Evolutionary conservation across 2,329 filamentous ascomycete genomes (phyloP), one percentile per base, ranked within the genome.

Genomic region (Byssothecium circinans): DNA sequence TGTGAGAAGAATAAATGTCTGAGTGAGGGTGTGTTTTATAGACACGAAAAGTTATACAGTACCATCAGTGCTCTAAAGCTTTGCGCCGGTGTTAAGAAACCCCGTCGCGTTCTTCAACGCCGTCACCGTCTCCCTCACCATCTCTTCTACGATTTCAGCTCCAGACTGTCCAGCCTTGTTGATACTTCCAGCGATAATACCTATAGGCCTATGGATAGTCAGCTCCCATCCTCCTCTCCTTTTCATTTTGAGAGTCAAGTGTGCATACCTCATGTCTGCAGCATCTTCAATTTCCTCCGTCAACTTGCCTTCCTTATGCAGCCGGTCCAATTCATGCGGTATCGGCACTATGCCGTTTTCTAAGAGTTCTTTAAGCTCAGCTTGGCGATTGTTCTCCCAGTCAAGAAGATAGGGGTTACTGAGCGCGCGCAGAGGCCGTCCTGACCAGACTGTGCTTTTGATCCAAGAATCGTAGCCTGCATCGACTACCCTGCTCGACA

Each of bases 271-370:
- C 42, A 65, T 25, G 12, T 46, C 57, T 12, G 58, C 56, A 18
- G 50, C 43, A 47, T 65, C 62, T 40, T 62, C 58, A 49, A 64
- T 64, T 40, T 63, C 61, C 10, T 65, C 62, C 12, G 62, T 65
- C 22, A 63, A 47, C 47, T 60, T 64, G 7, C 61, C 61, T 33
- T 58, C 61, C 43, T 54, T 57, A 30, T 62, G 54, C 34, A 63
- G 34, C 19, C 48, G 50, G 42, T 66, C 62, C 17, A 66, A 30
- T 36, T 66, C 60, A 33, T 58, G 49, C 23, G 44, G 45, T 19
- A 65, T 20, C 11, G 60, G 59, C 10, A 65, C 56, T 20, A 61
- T 49, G 1, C 62, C 62, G 27, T 50, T 54, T 2, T 27, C 23
- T 12, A 49, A 56, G 5, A 66, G 49, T 11, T 58, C 54, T 25